Conservation (phyloP, 2,329 filamentous ascomycete genomes). For the Rosellinia necatrix region DNA sequence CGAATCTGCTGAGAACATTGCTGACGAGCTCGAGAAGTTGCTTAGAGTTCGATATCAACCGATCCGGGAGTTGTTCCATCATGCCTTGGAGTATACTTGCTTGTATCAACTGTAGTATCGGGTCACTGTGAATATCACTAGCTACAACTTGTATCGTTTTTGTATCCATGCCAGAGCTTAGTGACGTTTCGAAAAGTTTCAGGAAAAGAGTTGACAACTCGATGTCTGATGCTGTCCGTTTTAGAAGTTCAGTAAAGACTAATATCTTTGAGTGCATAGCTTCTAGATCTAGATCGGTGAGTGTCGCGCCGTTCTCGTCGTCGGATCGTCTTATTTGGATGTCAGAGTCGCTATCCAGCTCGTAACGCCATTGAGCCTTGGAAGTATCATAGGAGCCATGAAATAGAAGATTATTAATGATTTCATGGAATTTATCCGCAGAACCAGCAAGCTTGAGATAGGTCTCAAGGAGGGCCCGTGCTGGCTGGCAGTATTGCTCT, state of each 20-base stretch:
- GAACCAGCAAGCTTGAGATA: conserved; percentile 63
- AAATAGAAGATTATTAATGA: conserved; percentile 62
- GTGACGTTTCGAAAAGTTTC: conserved; percentile 61
- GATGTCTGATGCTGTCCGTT: conserved; percentile 55
- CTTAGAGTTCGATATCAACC: conserved; percentile 65
- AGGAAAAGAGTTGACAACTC: conserved; percentile 67
- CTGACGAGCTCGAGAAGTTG: conserved; percentile 68
- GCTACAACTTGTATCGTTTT: conserved; percentile 38
- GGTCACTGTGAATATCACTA: conserved; percentile 40
- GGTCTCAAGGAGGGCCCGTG: conserved; percentile 57
- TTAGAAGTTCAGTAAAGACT: conserved; percentile 55
- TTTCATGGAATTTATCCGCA: conserved; percentile 50
- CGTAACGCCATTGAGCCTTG: conserved; percentile 58
- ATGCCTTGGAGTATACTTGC: conserved; percentile 68
- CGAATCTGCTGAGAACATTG: conserved; percentile 59
- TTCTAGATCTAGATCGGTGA: conserved; percentile 45
- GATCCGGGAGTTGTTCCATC: conserved; percentile 65
- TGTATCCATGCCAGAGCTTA: conserved; percentile 43
- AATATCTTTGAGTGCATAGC: conserved; percentile 54
- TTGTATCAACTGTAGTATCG: conserved; percentile 57
- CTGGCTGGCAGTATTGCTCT: conserved; percentile 50
- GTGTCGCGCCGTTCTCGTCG: conserved; percentile 11
- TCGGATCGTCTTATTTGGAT: conserved; percentile 55
- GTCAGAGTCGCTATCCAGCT: conserved; percentile 48
- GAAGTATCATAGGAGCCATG: conserved; percentile 49